These are phyloP conservation scores for Trichoderma koningiopsis DNA, from an alignment of 2,329 filamentous ascomycete genomes.

Conservation along the genomic window DNA sequence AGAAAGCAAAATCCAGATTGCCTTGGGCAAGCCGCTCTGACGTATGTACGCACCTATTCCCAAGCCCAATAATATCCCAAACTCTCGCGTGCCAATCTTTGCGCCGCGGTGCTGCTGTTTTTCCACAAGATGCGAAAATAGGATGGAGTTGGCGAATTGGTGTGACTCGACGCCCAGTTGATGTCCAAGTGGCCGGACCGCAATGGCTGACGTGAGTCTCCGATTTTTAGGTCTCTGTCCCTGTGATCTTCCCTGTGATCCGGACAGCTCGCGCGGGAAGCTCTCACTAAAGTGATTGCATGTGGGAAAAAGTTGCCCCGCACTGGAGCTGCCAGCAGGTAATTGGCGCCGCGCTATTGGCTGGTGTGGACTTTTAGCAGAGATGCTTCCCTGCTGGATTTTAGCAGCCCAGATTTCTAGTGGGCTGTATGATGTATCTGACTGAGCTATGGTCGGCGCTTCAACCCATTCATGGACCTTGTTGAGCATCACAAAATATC, in stretches of 20 bases:
- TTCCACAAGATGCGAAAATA: not conserved
- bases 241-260: slow-evolving; percentile 43
- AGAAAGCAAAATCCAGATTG: not conserved
- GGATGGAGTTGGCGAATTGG: not conserved
- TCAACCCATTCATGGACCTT: not conserved
- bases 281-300: slow-evolving; percentile 17
- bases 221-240: slow-evolving; percentile 34
- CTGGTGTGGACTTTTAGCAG: not conserved
- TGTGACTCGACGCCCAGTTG: not conserved
- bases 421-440: not conserved
- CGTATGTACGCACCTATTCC: slow-evolving; percentile 11
- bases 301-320: slow-evolving; percentile 16
- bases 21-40: not conserved
- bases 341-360: slow-evolving; percentile 29
- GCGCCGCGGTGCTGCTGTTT: not conserved
- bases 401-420: not conserved
- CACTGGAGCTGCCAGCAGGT: slow-evolving; percentile 19
- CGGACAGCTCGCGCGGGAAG: slow-evolving; percentile 4
- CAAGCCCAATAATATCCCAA: not conserved
- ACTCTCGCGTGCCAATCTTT: not conserved
- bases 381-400: not conserved
- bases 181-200: not conserved
- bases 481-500: too few relatives aligned
- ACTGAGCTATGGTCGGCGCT: not conserved
- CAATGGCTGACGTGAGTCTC: slow-evolving; percentile 24